A percentile compares a stretch with the other conserved stretches of the same genome.
phyloP scores from a whole-genome alignment of 164 flowering plant genomes.

The Liquidambar formosana region DNA sequence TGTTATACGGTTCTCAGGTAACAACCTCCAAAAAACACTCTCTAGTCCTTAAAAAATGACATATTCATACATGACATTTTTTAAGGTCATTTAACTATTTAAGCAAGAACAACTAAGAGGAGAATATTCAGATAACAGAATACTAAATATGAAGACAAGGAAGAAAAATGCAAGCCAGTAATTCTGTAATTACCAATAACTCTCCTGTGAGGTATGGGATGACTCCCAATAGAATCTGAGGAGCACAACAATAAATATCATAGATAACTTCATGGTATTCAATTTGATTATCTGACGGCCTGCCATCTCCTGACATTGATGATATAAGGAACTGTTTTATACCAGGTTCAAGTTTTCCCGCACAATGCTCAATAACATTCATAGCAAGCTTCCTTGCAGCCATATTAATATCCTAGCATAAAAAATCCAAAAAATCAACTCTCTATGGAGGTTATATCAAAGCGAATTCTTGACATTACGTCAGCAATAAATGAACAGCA shows the following conservation, averaged over 20 bases:
- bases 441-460: conserved; percentile 10
- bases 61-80: background rate
- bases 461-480: conserved; percentile 9
- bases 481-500: conserved; percentile 4
- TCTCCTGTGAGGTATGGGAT: conserved; percentile 87
- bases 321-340: conserved; percentile 85
- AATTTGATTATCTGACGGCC: conserved; percentile 40
- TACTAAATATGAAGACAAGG: background rate
- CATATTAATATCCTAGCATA: conserved; percentile 49
- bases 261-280: conserved; percentile 86
- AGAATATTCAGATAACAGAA: background rate
- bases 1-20: background rate
- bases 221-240: conserved; percentile 75
- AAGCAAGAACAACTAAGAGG: background rate
- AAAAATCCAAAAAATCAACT: conserved; percentile 28
- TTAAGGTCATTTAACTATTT: background rate
- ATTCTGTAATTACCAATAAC: conserved; percentile 66
- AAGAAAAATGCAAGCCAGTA: background rate
- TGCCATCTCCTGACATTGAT: conserved; percentile 78
- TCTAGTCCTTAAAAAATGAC: background rate
- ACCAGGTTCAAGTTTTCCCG: conserved; percentile 80
- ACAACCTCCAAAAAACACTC: background rate
- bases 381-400: conserved; percentile 93
- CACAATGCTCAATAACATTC: conserved; percentile 81
- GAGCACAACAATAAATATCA: conserved; percentile 86